Evolutionary conservation across 345 rosid species (phyloP), one percentile per base, ranked within the genome.

Genomic region (Schrenkiella parvula): DNA sequence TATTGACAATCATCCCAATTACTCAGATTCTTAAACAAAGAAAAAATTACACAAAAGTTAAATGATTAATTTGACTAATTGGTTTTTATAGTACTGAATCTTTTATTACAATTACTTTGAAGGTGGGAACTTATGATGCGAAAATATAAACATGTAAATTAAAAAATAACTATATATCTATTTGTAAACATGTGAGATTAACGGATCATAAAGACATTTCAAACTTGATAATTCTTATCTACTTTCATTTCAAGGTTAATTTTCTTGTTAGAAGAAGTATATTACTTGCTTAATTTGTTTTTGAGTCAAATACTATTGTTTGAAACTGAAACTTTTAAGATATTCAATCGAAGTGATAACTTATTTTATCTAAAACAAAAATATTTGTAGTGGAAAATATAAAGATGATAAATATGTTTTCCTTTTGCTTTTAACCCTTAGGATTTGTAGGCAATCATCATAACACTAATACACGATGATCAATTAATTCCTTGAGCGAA

Each of bases 401-500:
- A 71, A 52, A 71, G 62, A 39, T 25, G 58, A 14, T 26, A 25
- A 44, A 17, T 71, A 17, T 47, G 15, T 29, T 21, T 35, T 37
- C 9, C 42, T 73, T 74, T 67, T 74, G 61, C 53, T 74, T 74
- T 66, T 39, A 8, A 42, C 46, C 54, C 74, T 53, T 44, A 62
- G 19, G 26, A 43, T 32, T 43, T 25, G 51, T 61, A 75, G 74
- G 70, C 58, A 43, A 68, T 75, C 74, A 75, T 68, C 39, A 75
- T 34, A 56, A 59, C n/a, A 46, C 37, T 54, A 73, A 26, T 58
- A 35, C 66, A 41, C 52, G 7, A 58, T 48, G 66, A 58, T 8
- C 61, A 28, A 29, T n/a, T 19, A 1, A 56, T 58, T 57, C 53
- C 67, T 52, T 28, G 52, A 10, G 68, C 15, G 26, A 28, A n/a